Conservation (phyloP, 768 basidiomycete species). For the Crepidotus variabilis region DNA sequence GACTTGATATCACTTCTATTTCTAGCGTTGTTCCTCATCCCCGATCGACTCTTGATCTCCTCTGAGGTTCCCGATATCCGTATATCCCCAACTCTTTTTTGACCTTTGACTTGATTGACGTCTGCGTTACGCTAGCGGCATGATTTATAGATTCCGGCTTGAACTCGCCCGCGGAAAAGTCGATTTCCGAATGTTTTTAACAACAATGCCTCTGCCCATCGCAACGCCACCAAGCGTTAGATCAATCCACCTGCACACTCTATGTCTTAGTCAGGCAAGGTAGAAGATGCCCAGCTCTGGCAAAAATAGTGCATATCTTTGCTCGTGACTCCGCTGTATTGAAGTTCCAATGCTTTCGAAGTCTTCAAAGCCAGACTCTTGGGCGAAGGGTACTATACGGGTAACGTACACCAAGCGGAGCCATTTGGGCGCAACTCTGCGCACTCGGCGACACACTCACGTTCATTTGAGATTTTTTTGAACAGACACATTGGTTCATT, state of each 20-base stretch:
- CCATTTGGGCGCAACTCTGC: not conserved
- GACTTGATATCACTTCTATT: not conserved
- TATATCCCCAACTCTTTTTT: not conserved
- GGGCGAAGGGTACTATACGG: not conserved
- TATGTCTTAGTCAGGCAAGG: not conserved
- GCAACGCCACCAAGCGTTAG: not conserved
- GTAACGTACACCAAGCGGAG: not conserved
- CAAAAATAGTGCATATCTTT: not conserved
- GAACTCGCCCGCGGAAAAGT: not conserved
- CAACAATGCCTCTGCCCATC: not conserved
- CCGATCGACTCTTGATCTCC: not conserved
- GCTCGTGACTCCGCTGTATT: not conserved
- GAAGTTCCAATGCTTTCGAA: not conserved
- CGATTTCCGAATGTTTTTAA: not conserved
- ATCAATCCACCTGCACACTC: not conserved
- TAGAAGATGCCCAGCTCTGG: not conserved
- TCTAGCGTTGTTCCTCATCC: not conserved
- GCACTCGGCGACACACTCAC: not conserved
- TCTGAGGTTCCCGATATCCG: not conserved
- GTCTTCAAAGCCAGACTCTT: not conserved
- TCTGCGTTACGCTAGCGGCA: not conserved
- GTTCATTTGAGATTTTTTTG: not conserved
- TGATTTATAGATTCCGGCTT: not conserved
- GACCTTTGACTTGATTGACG: not conserved
- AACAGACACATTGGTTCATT: not conserved